Evolutionary conservation across 2,329 filamentous ascomycete species (phyloP).

Genomic region (Fusarium gaditjirri): DNA sequence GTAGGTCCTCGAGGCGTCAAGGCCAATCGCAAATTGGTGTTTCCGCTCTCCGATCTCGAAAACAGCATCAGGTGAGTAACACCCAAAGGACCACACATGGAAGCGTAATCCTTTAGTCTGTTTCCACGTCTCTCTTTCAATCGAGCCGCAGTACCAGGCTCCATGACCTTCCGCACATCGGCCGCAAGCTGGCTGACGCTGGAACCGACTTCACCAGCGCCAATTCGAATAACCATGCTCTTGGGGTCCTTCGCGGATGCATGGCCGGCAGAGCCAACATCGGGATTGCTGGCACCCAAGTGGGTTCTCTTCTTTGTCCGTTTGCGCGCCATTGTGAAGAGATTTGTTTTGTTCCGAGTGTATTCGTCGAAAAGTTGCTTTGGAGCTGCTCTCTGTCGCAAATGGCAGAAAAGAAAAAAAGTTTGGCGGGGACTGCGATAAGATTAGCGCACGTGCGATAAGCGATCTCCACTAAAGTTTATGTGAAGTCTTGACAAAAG

Average conservation of each 20-base stretch:
- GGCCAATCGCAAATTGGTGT: constrained; percentile 90
- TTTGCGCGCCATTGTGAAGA: constrained; percentile 75
- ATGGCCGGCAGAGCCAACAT: constrained; percentile 66
- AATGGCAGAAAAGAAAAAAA: constrained; percentile 48
- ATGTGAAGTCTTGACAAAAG: constrained; percentile 11
- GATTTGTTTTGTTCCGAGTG: constrained; percentile 5
- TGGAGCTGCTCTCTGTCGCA: constrained; percentile 25
- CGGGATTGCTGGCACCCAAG: constrained; percentile 71
- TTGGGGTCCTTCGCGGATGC: constrained; percentile 79
- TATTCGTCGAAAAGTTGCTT: constrained; percentile 21
- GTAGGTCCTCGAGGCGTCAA: constrained; percentile 92
- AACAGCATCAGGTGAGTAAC: constrained; percentile 94
- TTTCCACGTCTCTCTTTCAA: constrained; percentile 92
- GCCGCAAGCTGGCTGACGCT: constrained; percentile 91
- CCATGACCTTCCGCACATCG: constrained; percentile 94
- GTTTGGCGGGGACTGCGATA: constrained; percentile 50
- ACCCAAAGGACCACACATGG: constrained; percentile 94
- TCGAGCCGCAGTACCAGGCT: constrained; percentile 89
- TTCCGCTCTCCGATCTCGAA: constrained; percentile 87
- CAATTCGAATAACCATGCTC: constrained; percentile 98
- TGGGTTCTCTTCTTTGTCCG: constrained; percentile 92
- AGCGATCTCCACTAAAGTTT: constrained; percentile 49
- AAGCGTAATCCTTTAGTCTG: constrained; percentile 88
- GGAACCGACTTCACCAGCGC: constrained; percentile 90
- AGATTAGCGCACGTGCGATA: constrained; percentile 49